Conservation (phyloP, 306 rosid genomes). For the Prunus mongolica region DNA sequence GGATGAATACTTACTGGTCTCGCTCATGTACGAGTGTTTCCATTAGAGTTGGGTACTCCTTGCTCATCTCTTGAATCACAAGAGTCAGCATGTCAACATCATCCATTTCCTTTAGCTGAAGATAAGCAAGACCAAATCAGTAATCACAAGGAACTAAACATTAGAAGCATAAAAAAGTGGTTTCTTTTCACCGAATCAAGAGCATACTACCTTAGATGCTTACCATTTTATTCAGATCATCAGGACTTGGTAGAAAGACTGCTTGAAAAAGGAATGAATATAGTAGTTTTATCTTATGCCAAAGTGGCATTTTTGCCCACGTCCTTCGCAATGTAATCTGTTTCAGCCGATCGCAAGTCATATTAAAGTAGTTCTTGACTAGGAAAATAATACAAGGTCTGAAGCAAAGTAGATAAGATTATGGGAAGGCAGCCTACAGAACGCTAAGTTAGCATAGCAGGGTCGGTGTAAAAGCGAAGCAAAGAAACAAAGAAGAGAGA, state of each 20-base stretch:
- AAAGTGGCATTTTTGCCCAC: conserved; percentile 91
- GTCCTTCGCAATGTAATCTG: conserved; percentile 88
- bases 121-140: conserved; percentile 26
- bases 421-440: neutral
- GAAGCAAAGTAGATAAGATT: neutral
- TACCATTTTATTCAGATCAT: conserved; percentile 82
- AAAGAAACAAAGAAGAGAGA: neutral
- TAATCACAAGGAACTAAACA: conserved; percentile 16
- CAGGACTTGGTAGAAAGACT: conserved; percentile 73
- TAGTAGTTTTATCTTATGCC: conserved; percentile 79
- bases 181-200: neutral
- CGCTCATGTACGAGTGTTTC: conserved; percentile 94
- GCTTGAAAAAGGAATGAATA: conserved; percentile 71
- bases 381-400: neutral
- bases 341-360: conserved; percentile 26
- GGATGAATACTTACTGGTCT: conserved; percentile 64
- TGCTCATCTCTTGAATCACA: conserved; percentile 86
- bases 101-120: conserved; percentile 86
- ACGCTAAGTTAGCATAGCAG: neutral
- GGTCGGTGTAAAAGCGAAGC: neutral
- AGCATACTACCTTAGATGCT: neutral
- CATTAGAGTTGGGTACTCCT: conserved; percentile 89
- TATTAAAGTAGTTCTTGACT: conserved; percentile 4
- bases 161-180: neutral
- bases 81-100: conserved; percentile 90